These are phyloP conservation scores for Vitis hybrid DNA, from an alignment of 177 flowering plant genomes.

Conservation along the genomic window DNA sequence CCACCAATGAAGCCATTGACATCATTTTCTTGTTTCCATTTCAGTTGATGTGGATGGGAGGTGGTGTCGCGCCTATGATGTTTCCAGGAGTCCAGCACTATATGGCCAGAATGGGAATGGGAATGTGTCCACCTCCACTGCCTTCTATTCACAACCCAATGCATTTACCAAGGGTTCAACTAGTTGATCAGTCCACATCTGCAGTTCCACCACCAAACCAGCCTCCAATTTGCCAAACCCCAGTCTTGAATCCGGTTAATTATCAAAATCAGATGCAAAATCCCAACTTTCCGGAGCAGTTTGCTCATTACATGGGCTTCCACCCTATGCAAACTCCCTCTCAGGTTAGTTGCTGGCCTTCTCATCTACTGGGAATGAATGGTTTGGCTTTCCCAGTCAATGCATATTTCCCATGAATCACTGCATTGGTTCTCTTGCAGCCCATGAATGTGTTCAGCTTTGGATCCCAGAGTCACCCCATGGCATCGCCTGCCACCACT, in stretches of 20 bases:
- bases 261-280: slow-evolving; percentile 47
- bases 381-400: neutral
- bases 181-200: slow-evolving; percentile 39
- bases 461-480: slow-evolving; percentile 32
- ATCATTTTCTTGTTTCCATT: neutral
- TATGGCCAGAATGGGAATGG: slow-evolving; percentile 36
- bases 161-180: slow-evolving; percentile 45
- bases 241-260: slow-evolving; percentile 31
- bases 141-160: slow-evolving; percentile 37
- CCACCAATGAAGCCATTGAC: neutral
- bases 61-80: slow-evolving; percentile 45
- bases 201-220: slow-evolving; percentile 28
- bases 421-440: slow-evolving; percentile 26
- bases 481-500: slow-evolving; percentile 22
- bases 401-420: neutral
- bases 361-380: neutral
- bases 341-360: slow-evolving; percentile 32
- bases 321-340: slow-evolving; percentile 39
- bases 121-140: slow-evolving; percentile 24
- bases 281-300: slow-evolving; percentile 34
- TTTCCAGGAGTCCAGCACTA: slow-evolving; percentile 41
- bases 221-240: slow-evolving; percentile 27
- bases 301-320: slow-evolving; percentile 45
- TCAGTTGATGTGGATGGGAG: slow-evolving; percentile 46
- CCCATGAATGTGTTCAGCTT: slow-evolving; percentile 45